A percentile compares a stretch with the other conserved stretches of the same genome.
These are phyloP conservation scores for Sonneratia caseolaris DNA, from an alignment of 345 rosid genomes.

Conservation along the genomic window DNA sequence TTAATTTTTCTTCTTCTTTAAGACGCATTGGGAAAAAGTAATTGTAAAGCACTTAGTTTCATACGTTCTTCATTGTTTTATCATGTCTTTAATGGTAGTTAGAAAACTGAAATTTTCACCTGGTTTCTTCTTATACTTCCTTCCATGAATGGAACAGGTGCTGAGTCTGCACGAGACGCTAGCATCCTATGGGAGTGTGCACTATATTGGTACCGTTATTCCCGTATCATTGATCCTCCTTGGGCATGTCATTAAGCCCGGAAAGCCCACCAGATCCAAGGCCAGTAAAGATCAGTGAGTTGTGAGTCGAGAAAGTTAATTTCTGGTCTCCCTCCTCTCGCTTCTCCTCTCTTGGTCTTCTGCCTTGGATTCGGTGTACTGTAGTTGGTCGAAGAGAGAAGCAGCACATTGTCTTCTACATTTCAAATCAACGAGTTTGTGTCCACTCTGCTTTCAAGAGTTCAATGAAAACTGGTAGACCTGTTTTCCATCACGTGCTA, in stretches of 20 bases:
- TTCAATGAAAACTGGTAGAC: background rate
- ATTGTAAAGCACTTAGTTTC: too few relatives aligned
- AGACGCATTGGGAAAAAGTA: too few relatives aligned
- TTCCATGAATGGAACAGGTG: slow-evolving; percentile 33
- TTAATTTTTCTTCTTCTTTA: too few relatives aligned
- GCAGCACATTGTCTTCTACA: background rate
- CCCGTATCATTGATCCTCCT: slow-evolving; percentile 58
- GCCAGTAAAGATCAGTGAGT: slow-evolving; percentile 31
- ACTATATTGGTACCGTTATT: slow-evolving; percentile 65
- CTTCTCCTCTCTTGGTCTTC: background rate
- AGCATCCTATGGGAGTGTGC: slow-evolving; percentile 61
- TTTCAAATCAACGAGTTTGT: background rate
- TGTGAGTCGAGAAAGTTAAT: background rate
- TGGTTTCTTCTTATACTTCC: slow-evolving; percentile 5
- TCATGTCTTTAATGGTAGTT: background rate
- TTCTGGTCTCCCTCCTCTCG: background rate
- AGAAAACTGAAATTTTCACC: background rate
- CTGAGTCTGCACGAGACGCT: slow-evolving; percentile 68
- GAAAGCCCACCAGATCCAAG: slow-evolving; percentile 54
- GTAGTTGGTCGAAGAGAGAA: background rate
- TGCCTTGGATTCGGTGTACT: background rate
- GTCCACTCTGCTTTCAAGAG: background rate
- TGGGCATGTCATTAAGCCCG: slow-evolving; percentile 50
- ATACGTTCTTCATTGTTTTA: background rate
- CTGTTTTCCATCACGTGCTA: background rate